A percentile compares a stretch with the other conserved stretches of the same genome.
Evolutionary conservation across 2,329 filamentous ascomycete species (phyloP).

Genomic region (Exophiala xenobiotica): DNA sequence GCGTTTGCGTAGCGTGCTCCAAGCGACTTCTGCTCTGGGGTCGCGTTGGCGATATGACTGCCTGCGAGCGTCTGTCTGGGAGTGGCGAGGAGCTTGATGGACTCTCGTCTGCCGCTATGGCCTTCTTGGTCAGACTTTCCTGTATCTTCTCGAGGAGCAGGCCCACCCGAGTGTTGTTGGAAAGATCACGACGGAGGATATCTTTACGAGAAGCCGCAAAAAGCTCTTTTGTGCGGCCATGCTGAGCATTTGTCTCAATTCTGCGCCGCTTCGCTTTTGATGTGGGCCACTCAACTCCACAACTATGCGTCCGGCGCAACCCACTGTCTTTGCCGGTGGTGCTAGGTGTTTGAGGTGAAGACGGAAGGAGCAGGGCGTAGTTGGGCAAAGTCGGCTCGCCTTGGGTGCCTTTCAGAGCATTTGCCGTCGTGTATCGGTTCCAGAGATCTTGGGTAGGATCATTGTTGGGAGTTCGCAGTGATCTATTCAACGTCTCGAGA

Average conservation of each 20-base stretch:
- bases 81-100: slow-evolving; percentile 47
- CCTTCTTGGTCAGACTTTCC: slow-evolving; percentile 44
- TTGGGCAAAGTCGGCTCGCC: slow-evolving; percentile 55
- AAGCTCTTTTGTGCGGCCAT: slow-evolving; percentile 48
- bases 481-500: slow-evolving; percentile 57
- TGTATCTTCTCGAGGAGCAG: slow-evolving; percentile 68
- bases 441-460: slow-evolving; percentile 74
- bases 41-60: slow-evolving; percentile 18
- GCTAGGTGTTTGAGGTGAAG: slow-evolving; percentile 65
- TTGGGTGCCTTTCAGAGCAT: slow-evolving; percentile 44
- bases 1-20: neutral
- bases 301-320: slow-evolving; percentile 66
- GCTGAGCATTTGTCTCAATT: slow-evolving; percentile 48
- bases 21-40: slow-evolving; percentile 3
- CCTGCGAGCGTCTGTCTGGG: slow-evolving; percentile 32
- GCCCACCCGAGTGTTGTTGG: slow-evolving; percentile 49
- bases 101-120: slow-evolving; percentile 30
- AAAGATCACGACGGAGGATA: slow-evolving; percentile 39
- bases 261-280: slow-evolving; percentile 63
- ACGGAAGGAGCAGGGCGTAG: slow-evolving; percentile 66
- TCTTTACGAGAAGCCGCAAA: slow-evolving; percentile 44
- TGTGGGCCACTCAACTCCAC: slow-evolving; percentile 66
- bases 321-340: slow-evolving; percentile 48
- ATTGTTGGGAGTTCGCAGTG: slow-evolving; percentile 64
- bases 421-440: slow-evolving; percentile 67